These are phyloP conservation scores for Anacardium occidentale DNA, from an alignment of 345 rosid genomes.

Conservation along the genomic window DNA sequence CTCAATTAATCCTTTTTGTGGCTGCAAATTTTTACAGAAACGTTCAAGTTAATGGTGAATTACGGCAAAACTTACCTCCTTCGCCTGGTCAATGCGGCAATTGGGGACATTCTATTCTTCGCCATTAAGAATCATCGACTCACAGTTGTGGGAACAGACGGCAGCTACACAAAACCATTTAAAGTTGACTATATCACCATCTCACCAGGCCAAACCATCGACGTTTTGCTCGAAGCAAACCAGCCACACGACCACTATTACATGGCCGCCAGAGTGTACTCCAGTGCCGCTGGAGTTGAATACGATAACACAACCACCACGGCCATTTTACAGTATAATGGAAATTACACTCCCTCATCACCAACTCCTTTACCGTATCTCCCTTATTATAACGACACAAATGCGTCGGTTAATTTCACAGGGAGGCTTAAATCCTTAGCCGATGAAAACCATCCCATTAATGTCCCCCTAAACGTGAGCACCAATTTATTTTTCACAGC, in stretches of 20 bases:
- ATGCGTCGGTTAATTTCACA: slow-evolving; percentile 34
- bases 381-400: slow-evolving; percentile 38
- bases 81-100: slow-evolving; percentile 29
- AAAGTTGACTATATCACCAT: slow-evolving; percentile 40
- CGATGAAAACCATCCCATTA: slow-evolving; percentile 18
- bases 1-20: background rate
- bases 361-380: slow-evolving; percentile 35
- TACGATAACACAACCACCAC: slow-evolving; percentile 41
- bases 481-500: slow-evolving; percentile 36
- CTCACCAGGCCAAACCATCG: slow-evolving; percentile 62
- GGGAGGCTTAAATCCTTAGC: slow-evolving; percentile 28
- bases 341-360: slow-evolving; percentile 20
- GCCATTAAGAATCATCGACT: slow-evolving; percentile 37
- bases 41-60: slow-evolving; percentile 31
- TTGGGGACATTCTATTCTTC: slow-evolving; percentile 41
- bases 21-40: slow-evolving; percentile 26
- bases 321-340: slow-evolving; percentile 43
- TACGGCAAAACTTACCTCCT: slow-evolving; percentile 44
- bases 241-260: slow-evolving; percentile 35
- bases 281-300: background rate
- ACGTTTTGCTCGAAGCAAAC: slow-evolving; percentile 46
- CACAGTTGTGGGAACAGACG: slow-evolving; percentile 47
- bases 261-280: slow-evolving; percentile 58
- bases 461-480: slow-evolving; percentile 40
- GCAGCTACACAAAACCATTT: slow-evolving; percentile 45